phyloP scores from a whole-genome alignment of 2,329 filamentous ascomycete genomes.

The Metarhizium anisopliae region DNA sequence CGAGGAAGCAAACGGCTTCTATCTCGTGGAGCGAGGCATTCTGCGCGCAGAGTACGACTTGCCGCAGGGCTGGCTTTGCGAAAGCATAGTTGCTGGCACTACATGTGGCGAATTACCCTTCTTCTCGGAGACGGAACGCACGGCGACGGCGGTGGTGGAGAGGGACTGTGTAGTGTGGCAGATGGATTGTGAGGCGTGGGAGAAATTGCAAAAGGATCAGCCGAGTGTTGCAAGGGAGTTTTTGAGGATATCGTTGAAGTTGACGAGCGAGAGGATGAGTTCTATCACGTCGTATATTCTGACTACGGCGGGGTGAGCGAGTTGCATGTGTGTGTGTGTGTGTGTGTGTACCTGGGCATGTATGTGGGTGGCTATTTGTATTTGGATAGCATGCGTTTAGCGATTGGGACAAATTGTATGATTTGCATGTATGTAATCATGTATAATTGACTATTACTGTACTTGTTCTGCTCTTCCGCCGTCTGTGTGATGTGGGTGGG shows the following conservation, averaged over 20 bases:
- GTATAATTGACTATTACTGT: not conserved
- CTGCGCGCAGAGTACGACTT: conserved; percentile 84
- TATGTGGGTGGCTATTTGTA: not conserved
- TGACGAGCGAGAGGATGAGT: conserved; percentile 88
- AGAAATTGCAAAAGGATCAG: conserved; percentile 60
- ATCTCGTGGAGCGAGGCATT: conserved; percentile 82
- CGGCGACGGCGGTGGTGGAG: conserved; percentile 78
- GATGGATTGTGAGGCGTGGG: conserved; percentile 65
- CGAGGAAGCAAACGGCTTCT: conserved; percentile 74
- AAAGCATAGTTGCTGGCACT: conserved; percentile 88
- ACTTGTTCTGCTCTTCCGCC: no score
- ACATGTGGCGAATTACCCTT: conserved; percentile 95
- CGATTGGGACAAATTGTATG: not conserved
- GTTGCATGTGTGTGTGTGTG: not conserved
- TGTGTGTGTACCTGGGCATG: not conserved
- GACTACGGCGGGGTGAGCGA: conserved; percentile 36
- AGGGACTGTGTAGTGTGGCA: conserved; percentile 76
- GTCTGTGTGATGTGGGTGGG: no score
- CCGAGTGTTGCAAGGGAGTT: conserved; percentile 76
- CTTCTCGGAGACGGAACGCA: conserved; percentile 82
- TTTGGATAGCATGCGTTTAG: conserved; percentile 3
- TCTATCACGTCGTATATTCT: conserved; percentile 51
- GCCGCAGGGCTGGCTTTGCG: conserved; percentile 79
- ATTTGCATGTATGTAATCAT: not conserved
- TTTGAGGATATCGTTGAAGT: conserved; percentile 77